Evolutionary conservation across 2,329 filamentous ascomycete genomes (phyloP).

Genomic region (Chalaropsis thielavioides): DNA sequence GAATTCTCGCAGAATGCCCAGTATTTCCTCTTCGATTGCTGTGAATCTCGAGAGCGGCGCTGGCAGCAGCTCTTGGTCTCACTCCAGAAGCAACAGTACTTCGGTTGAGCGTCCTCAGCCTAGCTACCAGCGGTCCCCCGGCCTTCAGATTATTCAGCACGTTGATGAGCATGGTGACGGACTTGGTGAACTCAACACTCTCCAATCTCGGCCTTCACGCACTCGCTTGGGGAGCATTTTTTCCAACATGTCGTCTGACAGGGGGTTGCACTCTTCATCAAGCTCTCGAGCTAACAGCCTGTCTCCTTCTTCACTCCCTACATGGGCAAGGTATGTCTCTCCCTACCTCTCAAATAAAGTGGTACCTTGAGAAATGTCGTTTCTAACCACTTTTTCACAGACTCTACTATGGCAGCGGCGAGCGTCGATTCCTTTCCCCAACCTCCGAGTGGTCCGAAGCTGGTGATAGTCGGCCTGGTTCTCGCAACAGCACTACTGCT

Average conservation of each 20-base stretch:
- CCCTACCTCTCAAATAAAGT: neutral
- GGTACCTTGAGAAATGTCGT: neutral
- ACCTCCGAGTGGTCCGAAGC: constrained; percentile 34
- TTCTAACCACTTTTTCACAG: constrained; percentile 24
- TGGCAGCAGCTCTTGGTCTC: constrained; percentile 23
- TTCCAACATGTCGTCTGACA: constrained; percentile 36
- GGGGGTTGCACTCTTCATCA: constrained; percentile 37
- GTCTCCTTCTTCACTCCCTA: constrained; percentile 32
- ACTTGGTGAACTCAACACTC: constrained; percentile 42
- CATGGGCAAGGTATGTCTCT: constrained; percentile 37
- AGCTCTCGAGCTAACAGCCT: constrained; percentile 37
- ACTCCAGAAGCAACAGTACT: constrained; percentile 30
- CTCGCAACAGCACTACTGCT: constrained; percentile 34
- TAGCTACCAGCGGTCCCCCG: constrained; percentile 26
- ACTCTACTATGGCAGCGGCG: constrained; percentile 58
- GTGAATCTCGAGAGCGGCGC: constrained; percentile 19
- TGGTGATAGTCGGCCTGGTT: constrained; percentile 34
- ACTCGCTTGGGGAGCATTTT: constrained; percentile 36
- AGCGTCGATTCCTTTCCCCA: constrained; percentile 37
- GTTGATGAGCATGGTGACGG: constrained; percentile 52
- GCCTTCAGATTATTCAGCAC: constrained; percentile 31
- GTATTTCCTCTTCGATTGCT: constrained; percentile 41
- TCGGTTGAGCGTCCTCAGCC: constrained; percentile 38
- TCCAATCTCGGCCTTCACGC: constrained; percentile 39
- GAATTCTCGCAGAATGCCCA: constrained; percentile 41